Conservation (phyloP, 169 alveolate genomes). For the Eimeria acervulina region DNA sequence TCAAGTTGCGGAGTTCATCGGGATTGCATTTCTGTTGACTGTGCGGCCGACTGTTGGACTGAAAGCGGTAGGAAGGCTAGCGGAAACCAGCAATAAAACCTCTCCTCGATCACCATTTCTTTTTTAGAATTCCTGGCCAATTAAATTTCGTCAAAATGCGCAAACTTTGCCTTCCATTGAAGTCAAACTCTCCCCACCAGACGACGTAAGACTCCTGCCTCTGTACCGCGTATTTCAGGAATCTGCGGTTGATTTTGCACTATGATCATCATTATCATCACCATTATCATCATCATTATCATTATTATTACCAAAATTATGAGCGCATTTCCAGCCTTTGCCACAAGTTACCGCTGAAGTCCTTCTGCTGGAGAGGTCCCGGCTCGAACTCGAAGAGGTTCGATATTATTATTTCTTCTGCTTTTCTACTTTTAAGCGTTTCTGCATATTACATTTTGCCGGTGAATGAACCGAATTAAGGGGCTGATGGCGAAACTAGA, state of each 20-base stretch:
- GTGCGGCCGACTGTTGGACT: neutral
- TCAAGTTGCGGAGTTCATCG: neutral
- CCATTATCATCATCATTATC: neutral
- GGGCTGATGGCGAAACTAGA: slow-evolving; percentile 83
- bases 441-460: neutral
- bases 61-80: neutral
- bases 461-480: slow-evolving; percentile 39
- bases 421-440: too few species aligned
- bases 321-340: slow-evolving; percentile 52
- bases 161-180: slow-evolving; percentile 85
- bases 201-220: slow-evolving; percentile 82
- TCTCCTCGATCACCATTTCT: too few species aligned
- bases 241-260: too few species aligned
- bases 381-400: slow-evolving; percentile 82
- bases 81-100: too few species aligned
- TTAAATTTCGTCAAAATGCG: slow-evolving; percentile 79
- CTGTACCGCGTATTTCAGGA: too few species aligned
- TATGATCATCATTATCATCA: neutral
- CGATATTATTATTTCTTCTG: neutral
- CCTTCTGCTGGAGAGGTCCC: slow-evolving; percentile 74
- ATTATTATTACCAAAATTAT: neutral
- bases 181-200: slow-evolving; percentile 84
- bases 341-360: slow-evolving; percentile 85
- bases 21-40: neutral
- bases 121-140: slow-evolving; percentile 82